Base-by-base conservation (phyloP, 2,329 filamentous ascomycete genomes). In the Ophiostoma ulmi region DNA sequence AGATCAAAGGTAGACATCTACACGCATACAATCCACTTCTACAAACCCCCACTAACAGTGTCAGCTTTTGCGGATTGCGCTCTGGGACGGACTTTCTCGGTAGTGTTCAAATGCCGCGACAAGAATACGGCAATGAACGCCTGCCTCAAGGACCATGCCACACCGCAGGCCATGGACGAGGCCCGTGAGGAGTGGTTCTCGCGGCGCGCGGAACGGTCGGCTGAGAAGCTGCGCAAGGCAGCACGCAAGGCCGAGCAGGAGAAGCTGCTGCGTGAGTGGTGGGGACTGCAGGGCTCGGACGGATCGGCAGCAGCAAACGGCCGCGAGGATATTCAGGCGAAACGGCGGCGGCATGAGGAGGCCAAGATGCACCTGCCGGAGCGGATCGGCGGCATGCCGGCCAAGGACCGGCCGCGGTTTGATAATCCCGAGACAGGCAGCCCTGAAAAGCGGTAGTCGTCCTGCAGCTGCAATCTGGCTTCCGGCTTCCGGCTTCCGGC, bases 181-280 rank as follows among this genome's bases (percentile, higher is more conserved):
- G 95, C 95, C 74, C 85, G 95, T 69, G 91, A 93, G 80, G 93
- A 98, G 78, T 99, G 95, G 95, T 98, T 98, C 79, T 87, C 88
- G 69, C 85, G 87, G 74, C 86, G 92, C 69, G 84, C 92, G 75
- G 87, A 93, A 81, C 85, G 94, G 70, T 86, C 88, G 75, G 82
- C 82, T 71, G 88, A 90, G 79, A 82, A 88, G 52, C 89, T 93
- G 79, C 84, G 85, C 73, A 88, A 89, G 76, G 84, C 86, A 70
- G 81, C 81, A 72, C 82, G 87, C 75, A 85, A 86, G 74, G 80
- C 83, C 69, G 87, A 88, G 76, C 88, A 90, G 80, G 87, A 90
- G 79, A 83, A 84, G 65, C 90, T 90, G 72, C 82, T 89, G 77
- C 79, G 87, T 72, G 88, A 89, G 81, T 90, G 88, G 88, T 90